Percentiles rank a stretch among this genome's conserved stretches.
Conservation (phyloP, 495 filamentous ascomycete species). For the Choiromyces venosus region DNA sequence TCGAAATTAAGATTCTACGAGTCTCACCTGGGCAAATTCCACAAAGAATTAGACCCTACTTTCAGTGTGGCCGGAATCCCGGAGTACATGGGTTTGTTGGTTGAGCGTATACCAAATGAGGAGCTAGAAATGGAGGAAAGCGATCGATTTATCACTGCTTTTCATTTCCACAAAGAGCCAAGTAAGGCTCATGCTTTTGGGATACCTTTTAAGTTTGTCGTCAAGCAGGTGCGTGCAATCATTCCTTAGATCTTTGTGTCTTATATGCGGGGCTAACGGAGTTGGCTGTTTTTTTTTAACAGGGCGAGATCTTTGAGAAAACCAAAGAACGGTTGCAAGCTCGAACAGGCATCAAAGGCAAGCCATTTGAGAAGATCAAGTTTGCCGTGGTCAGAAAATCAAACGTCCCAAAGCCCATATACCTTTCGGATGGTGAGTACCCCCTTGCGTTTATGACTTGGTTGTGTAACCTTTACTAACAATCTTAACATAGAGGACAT, state of each 20-base stretch:
- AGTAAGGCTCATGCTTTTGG: constrained; percentile 63
- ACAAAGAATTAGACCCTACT: constrained; percentile 61
- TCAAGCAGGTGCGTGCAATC: constrained; percentile 63
- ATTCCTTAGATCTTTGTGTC: constrained; percentile 1
- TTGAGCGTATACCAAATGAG: constrained; percentile 74
- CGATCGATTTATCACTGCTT: constrained; percentile 64
- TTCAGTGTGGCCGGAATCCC: constrained; percentile 66
- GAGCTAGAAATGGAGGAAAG: constrained; percentile 54
- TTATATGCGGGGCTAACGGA: constrained; percentile 13
- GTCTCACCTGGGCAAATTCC: constrained; percentile 68
- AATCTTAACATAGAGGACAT: constrained; percentile 61
- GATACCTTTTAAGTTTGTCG: constrained; percentile 82
- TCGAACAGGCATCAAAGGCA: constrained; percentile 89
- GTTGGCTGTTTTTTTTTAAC: constrained; percentile 20
- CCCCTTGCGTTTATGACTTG: background rate
- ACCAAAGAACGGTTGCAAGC: constrained; percentile 86
- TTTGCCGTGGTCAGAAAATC: constrained; percentile 74
- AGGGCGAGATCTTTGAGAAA: constrained; percentile 82
- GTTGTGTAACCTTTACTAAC: constrained; percentile 30
- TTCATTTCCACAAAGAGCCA: constrained; percentile 86
- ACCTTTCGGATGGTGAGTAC: constrained; percentile 78
- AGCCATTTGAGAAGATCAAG: constrained; percentile 97
- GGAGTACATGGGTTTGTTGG: constrained; percentile 79
- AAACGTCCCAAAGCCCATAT: constrained; percentile 66
- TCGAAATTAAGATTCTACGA: constrained; percentile 72